Conservation (phyloP, 2,329 filamentous ascomycete species). For the Stagonosporopsis vannaccii region DNA sequence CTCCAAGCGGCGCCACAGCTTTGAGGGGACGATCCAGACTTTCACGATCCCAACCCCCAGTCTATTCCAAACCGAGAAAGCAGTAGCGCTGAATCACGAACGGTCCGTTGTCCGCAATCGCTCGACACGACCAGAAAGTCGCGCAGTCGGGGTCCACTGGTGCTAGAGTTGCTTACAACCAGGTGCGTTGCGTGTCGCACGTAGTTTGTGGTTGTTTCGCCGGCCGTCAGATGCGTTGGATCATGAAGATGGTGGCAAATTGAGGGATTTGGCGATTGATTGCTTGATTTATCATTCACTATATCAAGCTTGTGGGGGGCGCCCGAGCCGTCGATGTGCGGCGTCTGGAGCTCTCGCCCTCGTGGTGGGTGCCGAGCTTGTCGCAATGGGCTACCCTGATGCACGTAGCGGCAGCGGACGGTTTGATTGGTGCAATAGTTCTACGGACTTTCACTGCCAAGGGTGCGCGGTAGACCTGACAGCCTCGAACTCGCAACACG, state of each 20-base stretch:
- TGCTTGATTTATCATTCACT: neutral
- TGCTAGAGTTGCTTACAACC: slow-evolving; percentile 1
- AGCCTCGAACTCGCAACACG: slow-evolving; percentile 12
- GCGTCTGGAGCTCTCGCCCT: slow-evolving; percentile 8
- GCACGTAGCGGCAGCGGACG: slow-evolving; percentile 11
- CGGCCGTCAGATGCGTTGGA: slow-evolving; percentile 1
- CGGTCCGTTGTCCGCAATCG: slow-evolving; percentile 9
- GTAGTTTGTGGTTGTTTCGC: slow-evolving; percentile 3
- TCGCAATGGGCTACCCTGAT: slow-evolving; percentile 9
- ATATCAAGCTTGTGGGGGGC: neutral
- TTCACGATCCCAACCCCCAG: slow-evolving; percentile 3
- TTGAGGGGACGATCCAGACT: slow-evolving; percentile 23
- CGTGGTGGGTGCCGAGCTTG: slow-evolving; percentile 4
- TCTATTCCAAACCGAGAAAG: slow-evolving; percentile 10
- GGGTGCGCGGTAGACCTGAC: neutral
- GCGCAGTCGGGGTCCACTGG: slow-evolving; percentile 10
- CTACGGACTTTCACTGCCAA: slow-evolving; percentile 5
- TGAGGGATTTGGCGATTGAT: neutral
- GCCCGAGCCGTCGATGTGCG: neutral
- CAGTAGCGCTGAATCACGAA: slow-evolving; percentile 12
- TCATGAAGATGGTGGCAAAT: neutral
- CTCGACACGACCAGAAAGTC: slow-evolving; percentile 14
- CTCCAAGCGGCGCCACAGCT: slow-evolving; percentile 17
- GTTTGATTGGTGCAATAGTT: slow-evolving; percentile 13
- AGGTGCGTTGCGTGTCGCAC: slow-evolving; percentile 3